Base-by-base conservation (phyloP, 345 rosid genomes). In the Turritis glabra region DNA sequence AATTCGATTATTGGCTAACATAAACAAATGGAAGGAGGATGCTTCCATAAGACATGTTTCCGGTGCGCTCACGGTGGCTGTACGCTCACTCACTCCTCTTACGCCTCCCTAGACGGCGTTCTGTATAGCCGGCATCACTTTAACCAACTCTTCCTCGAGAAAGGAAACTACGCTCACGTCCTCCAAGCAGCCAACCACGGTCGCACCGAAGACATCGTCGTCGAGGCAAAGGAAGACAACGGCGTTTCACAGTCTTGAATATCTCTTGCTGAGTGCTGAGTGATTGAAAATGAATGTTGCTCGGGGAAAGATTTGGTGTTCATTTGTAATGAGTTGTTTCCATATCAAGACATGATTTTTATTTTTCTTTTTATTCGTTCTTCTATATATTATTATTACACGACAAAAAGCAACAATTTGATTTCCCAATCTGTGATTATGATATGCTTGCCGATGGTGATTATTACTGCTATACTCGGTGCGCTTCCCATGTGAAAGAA, bases 101-200 rank as follows among this genome's bases (percentile, higher is more conserved):
- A 92, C 69, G 98, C 99, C 9, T 87, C 99, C 14, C 84, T 92
- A 21, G 84, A 96, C 40, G 86, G 97, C 5, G 93, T 89, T 67
- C 86, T 96, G 17, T 96, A 96, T 69, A 92, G 99, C 85, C 90
- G 88, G 88, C 92, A 88, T 79, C 99, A 96, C 81, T 96, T 92
- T 35, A 88, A 93, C 68, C 98, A 91, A 72, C 87, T 96, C 2
- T 96, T 96, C 89, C 77, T 92, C 81, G 99, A 87, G 88, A 96
- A 96, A 81, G 99, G 99, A 3, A 89, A 77, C 80, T 96, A 88
- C 63, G 85, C 74, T 72, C 99, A 96, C 52, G 94, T 90, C 64
- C 96, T 96, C 44, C 80, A 90, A 80, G 69, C 89, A 0, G 85
- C 98, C 8, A 50, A 72, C 58, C 96, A 92, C 77, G 86, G 65